Conservation (phyloP, 768 basidiomycete species). For the Coprinopsis marcescibilis region DNA sequence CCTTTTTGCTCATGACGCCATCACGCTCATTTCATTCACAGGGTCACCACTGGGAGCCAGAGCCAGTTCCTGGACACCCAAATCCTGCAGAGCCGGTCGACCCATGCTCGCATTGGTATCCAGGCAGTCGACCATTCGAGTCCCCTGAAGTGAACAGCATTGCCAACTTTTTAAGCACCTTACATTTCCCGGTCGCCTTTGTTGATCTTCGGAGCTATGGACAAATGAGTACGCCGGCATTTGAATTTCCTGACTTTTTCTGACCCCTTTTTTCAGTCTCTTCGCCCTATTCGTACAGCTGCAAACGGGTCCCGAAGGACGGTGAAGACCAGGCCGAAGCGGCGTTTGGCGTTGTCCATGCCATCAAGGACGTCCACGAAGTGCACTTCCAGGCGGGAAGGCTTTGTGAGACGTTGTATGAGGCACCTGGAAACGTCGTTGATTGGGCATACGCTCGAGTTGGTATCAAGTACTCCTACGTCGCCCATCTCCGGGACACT, state of each 20-base stretch:
- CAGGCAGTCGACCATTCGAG: conserved; percentile 70
- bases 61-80: conserved; percentile 10
- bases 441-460: conserved; percentile 32
- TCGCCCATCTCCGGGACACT: conserved; percentile 29
- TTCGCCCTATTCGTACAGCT: conserved; percentile 72
- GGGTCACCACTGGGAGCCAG: conserved; percentile 68
- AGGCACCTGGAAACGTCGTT: conserved; percentile 30
- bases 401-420: conserved; percentile 26
- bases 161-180: conserved; percentile 55
- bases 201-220: conserved; percentile 78
- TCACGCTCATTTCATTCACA: conserved; percentile 18
- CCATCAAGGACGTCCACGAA: conserved; percentile 50
- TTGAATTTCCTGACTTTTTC: not conserved
- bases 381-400: conserved; percentile 41
- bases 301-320: conserved; percentile 55
- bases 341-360: conserved; percentile 56
- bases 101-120: conserved; percentile 73
- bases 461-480: conserved; percentile 29
- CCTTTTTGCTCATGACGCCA: not conserved
- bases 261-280: conserved; percentile 44
- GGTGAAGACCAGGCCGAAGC: conserved; percentile 75
- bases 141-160: conserved; percentile 72
- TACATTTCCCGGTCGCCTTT: conserved; percentile 55
- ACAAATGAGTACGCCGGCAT: conserved; percentile 59
- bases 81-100: conserved; percentile 29